Evolutionary conservation across 2,329 filamentous ascomycete genomes (phyloP), one percentile per base, ranked within the genome.

Genomic region (Phaeosphaeriaceae sp.): DNA sequence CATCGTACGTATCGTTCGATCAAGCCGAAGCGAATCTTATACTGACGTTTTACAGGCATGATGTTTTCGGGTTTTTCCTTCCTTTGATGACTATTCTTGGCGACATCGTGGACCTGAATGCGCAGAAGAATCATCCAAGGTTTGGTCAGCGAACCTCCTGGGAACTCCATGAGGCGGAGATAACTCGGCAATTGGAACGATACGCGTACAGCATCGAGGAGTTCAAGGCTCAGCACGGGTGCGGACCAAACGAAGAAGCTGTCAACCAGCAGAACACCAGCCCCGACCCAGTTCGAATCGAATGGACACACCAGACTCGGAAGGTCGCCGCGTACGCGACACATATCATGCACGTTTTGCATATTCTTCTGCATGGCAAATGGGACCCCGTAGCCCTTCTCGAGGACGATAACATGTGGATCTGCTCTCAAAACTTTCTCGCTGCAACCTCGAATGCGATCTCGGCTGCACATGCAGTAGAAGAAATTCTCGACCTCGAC

Each of bases 31-130:
- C 13, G 36, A 5, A 5, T 19, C 13, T 41, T 25, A 11, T 47
- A 48, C 61, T 63, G 33, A 63, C 49, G 21, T 9, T 27, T 22
- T 44, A 24, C 22, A 63, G 61, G 22, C 91, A 95, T 77, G 90
- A 91, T 76, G 91, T 97, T 70, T 97, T 94, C 73, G 93, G 92
- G 49, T 96, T 93, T 76, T 97, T 97, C 79, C 79, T 96, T 27
- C 93, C 93, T 1, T 80, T 97, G 50, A 97, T 97, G 93, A 92
- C 92, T 1, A 96, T 97, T 54, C 84, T 97, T 21, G 93, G 93
- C 53, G 93, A 95, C 74, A 93, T 97, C 51, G 91, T 97, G 51
- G 93, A 97, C 75, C 82, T 97, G 48, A 91, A 96, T 65, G 92
- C 96, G 74, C 91, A 92, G 10, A 88, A 91, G 54, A 96, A 96